Evolutionary conservation across 148 eudicot genomes (phyloP).

Genomic region (Tetragonia tetragonoides): DNA sequence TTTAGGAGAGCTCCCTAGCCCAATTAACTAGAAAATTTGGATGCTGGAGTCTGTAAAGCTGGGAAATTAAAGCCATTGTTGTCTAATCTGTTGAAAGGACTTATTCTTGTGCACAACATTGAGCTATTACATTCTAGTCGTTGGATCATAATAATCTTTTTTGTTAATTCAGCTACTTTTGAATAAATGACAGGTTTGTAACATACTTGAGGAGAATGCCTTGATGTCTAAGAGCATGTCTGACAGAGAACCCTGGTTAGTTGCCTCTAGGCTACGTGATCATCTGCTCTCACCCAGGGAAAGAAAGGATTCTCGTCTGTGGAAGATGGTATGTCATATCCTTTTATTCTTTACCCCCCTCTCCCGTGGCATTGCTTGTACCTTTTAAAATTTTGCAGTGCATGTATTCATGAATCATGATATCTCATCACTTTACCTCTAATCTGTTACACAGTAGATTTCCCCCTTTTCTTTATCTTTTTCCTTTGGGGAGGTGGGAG

Average conservation of each 20-base stretch:
- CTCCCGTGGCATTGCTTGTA: not conserved
- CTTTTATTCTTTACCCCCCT: not conserved
- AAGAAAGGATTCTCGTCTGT: conserved; percentile 67
- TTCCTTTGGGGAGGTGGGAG: not conserved
- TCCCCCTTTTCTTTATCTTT: not conserved
- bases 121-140: not conserved
- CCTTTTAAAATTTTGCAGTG: not conserved
- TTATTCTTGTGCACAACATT: not conserved
- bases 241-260: conserved; percentile 81
- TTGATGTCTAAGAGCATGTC: conserved; percentile 45
- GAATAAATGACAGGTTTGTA: conserved; percentile 59
- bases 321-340: conserved; percentile 68
- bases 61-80: not conserved
- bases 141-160: not conserved
- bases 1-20: not conserved
- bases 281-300: conserved; percentile 86
- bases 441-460: not conserved
- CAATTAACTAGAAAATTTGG: not conserved
- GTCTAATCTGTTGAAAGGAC: not conserved
- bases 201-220: conserved; percentile 87
- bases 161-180: not conserved
- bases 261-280: conserved; percentile 93
- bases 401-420: not conserved
- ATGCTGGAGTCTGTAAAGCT: not conserved
- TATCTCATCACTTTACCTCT: not conserved